Evolutionary conservation across 2,329 filamentous ascomycete species (phyloP).

Genomic region (Colletotrichum plurivorum): DNA sequence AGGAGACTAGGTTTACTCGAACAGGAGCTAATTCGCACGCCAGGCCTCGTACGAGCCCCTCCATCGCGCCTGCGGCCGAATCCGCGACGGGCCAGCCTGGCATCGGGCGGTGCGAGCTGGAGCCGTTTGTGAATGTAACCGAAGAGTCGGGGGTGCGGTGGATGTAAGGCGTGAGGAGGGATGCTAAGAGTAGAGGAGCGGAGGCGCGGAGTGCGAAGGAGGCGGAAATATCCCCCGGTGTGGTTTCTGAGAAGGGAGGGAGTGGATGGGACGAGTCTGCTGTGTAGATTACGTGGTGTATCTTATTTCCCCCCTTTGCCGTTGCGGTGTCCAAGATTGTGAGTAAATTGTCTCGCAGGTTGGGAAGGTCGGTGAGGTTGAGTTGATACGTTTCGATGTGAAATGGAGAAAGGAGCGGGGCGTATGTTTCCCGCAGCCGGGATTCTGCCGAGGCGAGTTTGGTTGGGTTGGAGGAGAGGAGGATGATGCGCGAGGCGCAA

Average conservation of each 20-base stretch:
- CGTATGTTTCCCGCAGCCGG: conserved; percentile 2
- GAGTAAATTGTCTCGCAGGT: conserved; percentile 5
- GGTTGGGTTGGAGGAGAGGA: conserved; percentile 15
- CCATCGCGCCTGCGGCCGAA: conserved; percentile 5
- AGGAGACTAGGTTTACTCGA: conserved; percentile 26
- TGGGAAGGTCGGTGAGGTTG: conserved; percentile 18
- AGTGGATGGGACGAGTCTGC: conserved; percentile 9
- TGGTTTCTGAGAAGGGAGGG: not conserved
- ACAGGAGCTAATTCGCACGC: not conserved
- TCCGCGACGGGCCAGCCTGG: conserved; percentile 22
- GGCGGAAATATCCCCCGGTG: not conserved
- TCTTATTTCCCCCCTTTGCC: not conserved
- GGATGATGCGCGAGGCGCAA: not conserved
- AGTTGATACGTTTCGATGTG: not conserved
- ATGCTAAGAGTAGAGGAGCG: conserved; percentile 18
- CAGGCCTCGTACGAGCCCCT: conserved; percentile 19
- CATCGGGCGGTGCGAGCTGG: conserved; percentile 19
- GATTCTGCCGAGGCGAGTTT: conserved; percentile 17
- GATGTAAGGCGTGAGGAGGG: not conserved
- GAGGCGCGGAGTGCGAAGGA: conserved; percentile 11
- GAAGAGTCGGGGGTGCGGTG: conserved; percentile 12
- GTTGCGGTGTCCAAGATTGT: conserved; percentile 4
- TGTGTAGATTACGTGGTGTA: conserved; percentile 31
- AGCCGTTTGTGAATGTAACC: conserved; percentile 29
- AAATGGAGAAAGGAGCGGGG: not conserved